Evolutionary conservation across 257 asterid genomes (phyloP).

Genomic region (Cordia subcordata): DNA sequence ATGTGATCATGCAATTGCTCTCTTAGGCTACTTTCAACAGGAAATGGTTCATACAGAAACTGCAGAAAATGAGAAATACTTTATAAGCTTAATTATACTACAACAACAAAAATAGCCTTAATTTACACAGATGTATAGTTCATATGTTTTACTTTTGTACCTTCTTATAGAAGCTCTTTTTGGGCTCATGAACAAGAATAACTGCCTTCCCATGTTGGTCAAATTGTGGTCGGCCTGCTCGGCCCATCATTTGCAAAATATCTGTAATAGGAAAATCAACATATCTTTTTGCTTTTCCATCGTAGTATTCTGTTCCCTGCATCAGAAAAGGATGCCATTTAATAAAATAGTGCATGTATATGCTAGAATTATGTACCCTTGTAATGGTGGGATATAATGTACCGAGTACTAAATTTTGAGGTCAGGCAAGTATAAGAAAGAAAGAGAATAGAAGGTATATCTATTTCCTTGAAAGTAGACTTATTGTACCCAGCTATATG

Average conservation of each 20-base stretch:
- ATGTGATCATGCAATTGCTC: slow-evolving; percentile 94
- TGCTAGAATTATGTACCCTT: neutral
- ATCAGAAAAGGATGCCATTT: slow-evolving; percentile 5
- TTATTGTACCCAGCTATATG: too few relatives aligned
- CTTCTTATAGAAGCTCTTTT: slow-evolving; percentile 98
- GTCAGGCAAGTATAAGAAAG: too few relatives aligned
- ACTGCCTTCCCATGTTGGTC: slow-evolving; percentile 99
- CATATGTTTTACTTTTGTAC: slow-evolving; percentile 17
- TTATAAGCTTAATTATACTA: neutral
- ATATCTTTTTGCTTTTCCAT: slow-evolving; percentile 87
- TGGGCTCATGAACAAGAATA: slow-evolving; percentile 98
- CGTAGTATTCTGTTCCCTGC: slow-evolving; percentile 97
- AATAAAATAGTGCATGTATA: neutral
- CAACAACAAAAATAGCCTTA: slow-evolving; percentile 4
- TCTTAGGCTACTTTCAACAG: slow-evolving; percentile 98
- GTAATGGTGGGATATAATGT: too few relatives aligned
- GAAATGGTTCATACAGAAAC: slow-evolving; percentile 99
- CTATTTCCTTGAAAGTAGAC: too few relatives aligned
- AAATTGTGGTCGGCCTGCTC: slow-evolving; percentile 98
- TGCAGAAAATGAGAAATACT: slow-evolving; percentile 21
- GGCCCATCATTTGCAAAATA: slow-evolving; percentile 98
- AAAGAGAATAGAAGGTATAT: too few relatives aligned
- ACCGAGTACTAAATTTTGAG: too few relatives aligned
- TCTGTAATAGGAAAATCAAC: slow-evolving; percentile 97
- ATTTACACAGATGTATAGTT: slow-evolving; percentile 3